Evolutionary conservation across 169 alveolate species (phyloP).

Genomic region (Plasmodium adleri): DNA sequence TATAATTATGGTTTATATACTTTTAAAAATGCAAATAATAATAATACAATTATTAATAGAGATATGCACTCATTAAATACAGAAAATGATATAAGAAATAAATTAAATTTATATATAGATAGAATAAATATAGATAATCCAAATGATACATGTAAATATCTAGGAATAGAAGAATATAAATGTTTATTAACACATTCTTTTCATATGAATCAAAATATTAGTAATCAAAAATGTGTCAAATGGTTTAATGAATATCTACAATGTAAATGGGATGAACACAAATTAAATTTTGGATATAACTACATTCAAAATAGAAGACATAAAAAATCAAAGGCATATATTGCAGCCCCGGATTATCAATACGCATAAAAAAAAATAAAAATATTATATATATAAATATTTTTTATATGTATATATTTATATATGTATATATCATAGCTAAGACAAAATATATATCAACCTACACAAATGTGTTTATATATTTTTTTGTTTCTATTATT

Average conservation of each 20-base stretch:
- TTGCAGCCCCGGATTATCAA: slow-evolving; percentile 91
- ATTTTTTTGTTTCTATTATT: no score
- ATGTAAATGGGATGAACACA: slow-evolving; percentile 92
- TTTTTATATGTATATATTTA: no score
- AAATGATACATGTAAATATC: slow-evolving; percentile 87
- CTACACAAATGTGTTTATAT: no score
- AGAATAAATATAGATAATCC: slow-evolving; percentile 87
- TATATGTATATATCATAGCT: slow-evolving; percentile 8
- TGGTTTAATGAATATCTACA: slow-evolving; percentile 92
- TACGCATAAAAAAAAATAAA: slow-evolving; percentile 79
- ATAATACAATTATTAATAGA: slow-evolving; percentile 40
- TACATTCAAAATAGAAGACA: slow-evolving; percentile 86
- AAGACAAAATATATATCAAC: no score
- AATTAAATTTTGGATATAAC: slow-evolving; percentile 86
- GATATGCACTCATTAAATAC: slow-evolving; percentile 61
- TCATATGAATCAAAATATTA: slow-evolving; percentile 83
- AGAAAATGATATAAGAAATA: slow-evolving; percentile 77
- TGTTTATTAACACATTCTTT: slow-evolving; percentile 82
- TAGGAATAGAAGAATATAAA: slow-evolving; percentile 85
- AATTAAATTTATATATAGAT: slow-evolving; percentile 78
- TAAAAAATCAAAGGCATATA: slow-evolving; percentile 90
- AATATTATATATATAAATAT: background rate
- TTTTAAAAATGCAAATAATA: slow-evolving; percentile 48
- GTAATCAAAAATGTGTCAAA: slow-evolving; percentile 89
- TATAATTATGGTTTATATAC: slow-evolving; percentile 80